Evolutionary conservation across 441 rosid genomes (phyloP).

Genomic region (Metrosideros polymorpha): DNA sequence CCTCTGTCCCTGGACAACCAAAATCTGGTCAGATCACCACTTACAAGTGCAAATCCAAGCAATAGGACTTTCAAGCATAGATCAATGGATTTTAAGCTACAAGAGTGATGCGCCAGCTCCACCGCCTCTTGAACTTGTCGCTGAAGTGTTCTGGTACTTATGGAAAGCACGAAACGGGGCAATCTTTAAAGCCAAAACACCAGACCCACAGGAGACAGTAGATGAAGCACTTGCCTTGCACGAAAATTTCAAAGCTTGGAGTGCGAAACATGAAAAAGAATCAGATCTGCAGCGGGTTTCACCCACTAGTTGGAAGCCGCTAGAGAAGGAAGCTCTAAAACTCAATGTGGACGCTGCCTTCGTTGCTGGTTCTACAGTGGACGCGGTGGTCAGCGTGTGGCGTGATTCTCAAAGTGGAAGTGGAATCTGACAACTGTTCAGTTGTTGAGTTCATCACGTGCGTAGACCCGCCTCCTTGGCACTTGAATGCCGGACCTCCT

Average conservation of each 20-base stretch:
- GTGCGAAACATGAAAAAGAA: neutral
- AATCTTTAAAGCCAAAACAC: neutral
- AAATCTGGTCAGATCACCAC: neutral
- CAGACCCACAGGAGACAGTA: neutral
- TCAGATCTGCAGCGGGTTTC: neutral
- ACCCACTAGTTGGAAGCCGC: neutral
- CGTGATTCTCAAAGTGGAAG: neutral
- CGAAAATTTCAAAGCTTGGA: neutral
- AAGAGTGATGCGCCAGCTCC: neutral
- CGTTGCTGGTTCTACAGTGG: neutral
- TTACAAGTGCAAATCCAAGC: neutral
- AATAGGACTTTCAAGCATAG: neutral
- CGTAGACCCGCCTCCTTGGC: too few species aligned
- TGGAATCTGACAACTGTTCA: too few species aligned
- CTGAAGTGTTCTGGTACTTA: neutral
- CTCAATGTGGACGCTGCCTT: neutral
- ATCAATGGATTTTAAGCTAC: neutral
- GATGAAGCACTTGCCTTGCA: neutral
- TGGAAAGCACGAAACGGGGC: neutral
- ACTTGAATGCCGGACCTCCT: too few species aligned
- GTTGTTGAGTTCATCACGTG: too few species aligned
- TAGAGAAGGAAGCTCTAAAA: neutral
- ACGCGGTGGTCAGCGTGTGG: rapidly evolving
- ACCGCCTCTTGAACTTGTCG: neutral
- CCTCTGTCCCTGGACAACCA: neutral